These are phyloP conservation scores for Pyracantha coccinea DNA, from an alignment of 331 rosid genomes.

Conservation along the genomic window DNA sequence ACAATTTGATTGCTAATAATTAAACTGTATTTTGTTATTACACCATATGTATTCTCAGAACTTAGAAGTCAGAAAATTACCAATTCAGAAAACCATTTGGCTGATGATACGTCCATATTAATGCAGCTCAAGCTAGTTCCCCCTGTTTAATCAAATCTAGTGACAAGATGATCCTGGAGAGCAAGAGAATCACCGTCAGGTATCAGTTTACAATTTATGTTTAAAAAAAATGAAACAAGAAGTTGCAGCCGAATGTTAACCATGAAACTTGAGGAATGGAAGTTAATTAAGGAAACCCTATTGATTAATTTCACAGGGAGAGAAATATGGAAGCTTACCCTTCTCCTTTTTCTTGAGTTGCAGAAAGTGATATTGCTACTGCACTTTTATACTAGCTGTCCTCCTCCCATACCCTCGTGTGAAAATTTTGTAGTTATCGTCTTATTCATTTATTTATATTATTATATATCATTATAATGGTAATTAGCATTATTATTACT, in stretches of 20 bases:
- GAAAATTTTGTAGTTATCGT: neutral
- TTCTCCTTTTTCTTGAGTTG: neutral
- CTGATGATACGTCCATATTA: slow-evolving; percentile 32
- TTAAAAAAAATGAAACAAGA: neutral
- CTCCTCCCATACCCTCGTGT: neutral
- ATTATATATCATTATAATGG: neutral
- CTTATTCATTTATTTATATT: neutral
- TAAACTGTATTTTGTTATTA: neutral
- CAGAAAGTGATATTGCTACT: neutral
- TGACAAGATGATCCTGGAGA: neutral
- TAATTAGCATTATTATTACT: neutral
- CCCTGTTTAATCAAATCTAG: neutral
- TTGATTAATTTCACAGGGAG: neutral
- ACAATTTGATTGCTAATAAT: neutral
- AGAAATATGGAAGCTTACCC: slow-evolving; percentile 1
- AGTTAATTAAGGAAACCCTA: neutral
- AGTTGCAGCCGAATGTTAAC: neutral
- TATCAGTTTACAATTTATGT: neutral
- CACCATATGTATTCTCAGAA: neutral
- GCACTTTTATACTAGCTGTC: slow-evolving; percentile 1
- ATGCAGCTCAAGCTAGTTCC: neutral
- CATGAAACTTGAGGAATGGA: neutral
- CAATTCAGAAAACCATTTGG: slow-evolving; percentile 35
- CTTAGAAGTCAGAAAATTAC: slow-evolving; percentile 9
- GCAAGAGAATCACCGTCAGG: neutral